Evolutionary conservation across 352 stramenopile genomes (phyloP).

Genomic region (Pythium coloratum): DNA sequence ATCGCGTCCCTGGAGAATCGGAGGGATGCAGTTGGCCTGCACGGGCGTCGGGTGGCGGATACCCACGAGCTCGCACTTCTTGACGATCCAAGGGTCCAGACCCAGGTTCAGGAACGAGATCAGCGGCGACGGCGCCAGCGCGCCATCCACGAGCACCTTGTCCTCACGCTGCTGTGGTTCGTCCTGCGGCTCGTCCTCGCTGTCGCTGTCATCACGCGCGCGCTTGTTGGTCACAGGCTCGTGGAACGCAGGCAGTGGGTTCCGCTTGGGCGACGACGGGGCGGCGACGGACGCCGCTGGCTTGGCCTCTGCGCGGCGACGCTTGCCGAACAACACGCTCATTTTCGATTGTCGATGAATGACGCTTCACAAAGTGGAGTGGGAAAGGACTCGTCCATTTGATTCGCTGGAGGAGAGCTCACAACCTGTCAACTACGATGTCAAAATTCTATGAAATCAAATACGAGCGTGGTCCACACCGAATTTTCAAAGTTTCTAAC

Average conservation of each 20-base stretch:
- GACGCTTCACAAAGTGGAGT: background rate
- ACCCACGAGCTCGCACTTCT: constrained; percentile 81
- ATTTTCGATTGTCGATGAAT: constrained; percentile 30
- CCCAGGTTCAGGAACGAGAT: constrained; percentile 86
- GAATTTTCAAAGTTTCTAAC: too few relatives aligned
- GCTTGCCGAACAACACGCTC: constrained; percentile 82
- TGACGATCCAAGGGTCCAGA: constrained; percentile 86
- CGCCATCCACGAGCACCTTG: constrained; percentile 46
- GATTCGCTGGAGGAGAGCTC: constrained; percentile 7
- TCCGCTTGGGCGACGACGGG: constrained; percentile 1
- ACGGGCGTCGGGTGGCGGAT: constrained; percentile 89
- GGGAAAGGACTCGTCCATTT: constrained; percentile 3
- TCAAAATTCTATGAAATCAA: constrained; percentile 10
- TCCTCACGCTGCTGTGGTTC: constrained; percentile 7
- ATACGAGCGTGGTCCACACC: background rate
- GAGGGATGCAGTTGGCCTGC: constrained; percentile 90
- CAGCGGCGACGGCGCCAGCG: constrained; percentile 40
- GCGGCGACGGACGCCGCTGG: constrained; percentile 9
- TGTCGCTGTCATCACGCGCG: constrained; percentile 7
- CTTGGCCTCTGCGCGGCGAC: constrained; percentile 41
- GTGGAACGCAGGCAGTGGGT: constrained; percentile 7
- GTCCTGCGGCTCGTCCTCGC: constrained; percentile 1
- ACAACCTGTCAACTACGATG: background rate
- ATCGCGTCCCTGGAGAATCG: constrained; percentile 88
- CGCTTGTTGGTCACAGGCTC: background rate